phyloP scores from a whole-genome alignment of 768 basidiomycete species.

The Roridomyces roridus region DNA sequence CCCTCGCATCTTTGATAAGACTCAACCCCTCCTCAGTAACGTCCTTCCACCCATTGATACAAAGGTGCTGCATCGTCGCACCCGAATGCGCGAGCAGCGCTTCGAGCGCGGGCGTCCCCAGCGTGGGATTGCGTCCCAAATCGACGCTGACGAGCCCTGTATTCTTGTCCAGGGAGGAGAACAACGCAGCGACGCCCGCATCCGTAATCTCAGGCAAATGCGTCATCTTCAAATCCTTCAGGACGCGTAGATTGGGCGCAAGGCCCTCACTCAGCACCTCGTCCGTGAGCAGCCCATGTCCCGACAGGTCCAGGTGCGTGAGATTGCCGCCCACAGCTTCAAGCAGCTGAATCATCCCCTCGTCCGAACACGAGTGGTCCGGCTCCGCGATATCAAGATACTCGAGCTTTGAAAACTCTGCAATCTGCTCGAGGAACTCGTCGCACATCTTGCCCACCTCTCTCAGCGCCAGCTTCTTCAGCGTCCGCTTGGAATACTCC shows the following conservation, averaged over 20 bases:
- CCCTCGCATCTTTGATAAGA: constrained; percentile 38
- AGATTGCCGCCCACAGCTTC: constrained; percentile 58
- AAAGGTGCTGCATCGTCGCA: constrained; percentile 57
- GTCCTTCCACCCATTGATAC: constrained; percentile 81
- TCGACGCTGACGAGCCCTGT: constrained; percentile 59
- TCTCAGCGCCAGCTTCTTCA: constrained; percentile 78
- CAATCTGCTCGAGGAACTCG: constrained; percentile 62
- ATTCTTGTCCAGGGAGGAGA: constrained; percentile 53
- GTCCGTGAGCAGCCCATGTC: constrained; percentile 68
- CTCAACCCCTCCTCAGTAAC: constrained; percentile 52
- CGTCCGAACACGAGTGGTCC: constrained; percentile 56
- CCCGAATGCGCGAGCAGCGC: constrained; percentile 78
- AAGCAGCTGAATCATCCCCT: constrained; percentile 63
- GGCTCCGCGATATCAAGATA: constrained; percentile 77
- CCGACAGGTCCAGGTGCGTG: constrained; percentile 71
- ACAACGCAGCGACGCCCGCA: constrained; percentile 71
- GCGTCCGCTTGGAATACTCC: constrained; percentile 47
- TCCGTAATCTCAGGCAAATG: constrained; percentile 71
- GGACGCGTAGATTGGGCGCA: constrained; percentile 46
- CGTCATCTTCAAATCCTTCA: constrained; percentile 62
- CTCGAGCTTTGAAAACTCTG: constrained; percentile 54
- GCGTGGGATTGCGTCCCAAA: constrained; percentile 64
- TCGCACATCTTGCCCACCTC: constrained; percentile 79
- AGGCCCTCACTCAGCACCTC: constrained; percentile 67
- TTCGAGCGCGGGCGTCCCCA: constrained; percentile 59